Conservation (phyloP, 768 basidiomycete species). For the Paxillus ammoniavirescens region DNA sequence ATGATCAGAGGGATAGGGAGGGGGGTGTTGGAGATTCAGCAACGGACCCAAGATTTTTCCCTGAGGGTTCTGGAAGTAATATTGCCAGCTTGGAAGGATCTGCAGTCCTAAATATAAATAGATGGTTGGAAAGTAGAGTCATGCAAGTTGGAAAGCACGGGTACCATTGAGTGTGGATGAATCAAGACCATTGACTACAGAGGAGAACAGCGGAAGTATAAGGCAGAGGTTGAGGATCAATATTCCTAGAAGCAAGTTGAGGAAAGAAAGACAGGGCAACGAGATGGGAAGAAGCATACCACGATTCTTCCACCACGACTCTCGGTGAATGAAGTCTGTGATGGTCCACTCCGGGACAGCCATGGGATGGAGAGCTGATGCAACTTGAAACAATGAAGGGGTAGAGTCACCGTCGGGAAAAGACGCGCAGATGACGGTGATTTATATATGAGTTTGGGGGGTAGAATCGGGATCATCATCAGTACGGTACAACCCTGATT, state of each 20-base stretch:
- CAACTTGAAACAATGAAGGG: not conserved
- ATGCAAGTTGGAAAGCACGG: not conserved
- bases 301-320: constrained; percentile 60
- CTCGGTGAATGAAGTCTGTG: constrained; percentile 57
- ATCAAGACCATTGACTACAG: constrained; percentile 65
- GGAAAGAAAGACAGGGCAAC: not conserved
- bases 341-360: constrained; percentile 50
- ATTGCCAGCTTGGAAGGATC: constrained; percentile 63
- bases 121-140: not conserved
- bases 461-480: too few species aligned
- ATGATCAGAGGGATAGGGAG: not conserved
- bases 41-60: constrained; percentile 48
- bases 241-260: constrained; percentile 41
- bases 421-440: not conserved
- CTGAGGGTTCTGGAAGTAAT: constrained; percentile 51
- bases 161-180: constrained; percentile 61
- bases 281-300: constrained; percentile 34
- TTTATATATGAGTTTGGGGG: not conserved
- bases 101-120: constrained; percentile 52
- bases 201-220: constrained; percentile 61
- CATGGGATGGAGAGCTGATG: constrained; percentile 17
- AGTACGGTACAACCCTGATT: too few species aligned
- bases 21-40: not conserved
- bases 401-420: not conserved
- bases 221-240: constrained; percentile 57